These are phyloP conservation scores for Kokia cookei DNA, from an alignment of 441 rosid genomes.

Conservation along the genomic window DNA sequence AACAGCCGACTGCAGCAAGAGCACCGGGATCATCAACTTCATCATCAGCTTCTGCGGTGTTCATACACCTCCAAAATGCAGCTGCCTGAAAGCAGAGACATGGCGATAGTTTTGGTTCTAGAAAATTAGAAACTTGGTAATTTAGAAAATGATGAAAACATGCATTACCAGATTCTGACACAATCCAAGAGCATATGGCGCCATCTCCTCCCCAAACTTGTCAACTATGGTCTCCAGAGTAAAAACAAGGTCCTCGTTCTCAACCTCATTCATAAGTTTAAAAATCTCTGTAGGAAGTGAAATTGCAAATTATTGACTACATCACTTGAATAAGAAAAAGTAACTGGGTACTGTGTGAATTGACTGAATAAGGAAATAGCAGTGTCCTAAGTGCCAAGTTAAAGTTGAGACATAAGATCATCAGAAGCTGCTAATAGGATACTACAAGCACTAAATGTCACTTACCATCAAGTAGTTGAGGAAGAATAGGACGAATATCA, in stretches of 20 bases:
- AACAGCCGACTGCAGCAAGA: slow-evolving; percentile 97
- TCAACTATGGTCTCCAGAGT: slow-evolving; percentile 94
- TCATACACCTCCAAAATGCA: slow-evolving; percentile 97
- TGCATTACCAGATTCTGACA: slow-evolving; percentile 93
- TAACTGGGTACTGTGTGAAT: neutral
- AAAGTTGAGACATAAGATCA: neutral
- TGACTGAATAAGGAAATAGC: neutral
- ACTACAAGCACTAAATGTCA: slow-evolving; percentile 3
- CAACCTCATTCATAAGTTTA: slow-evolving; percentile 98
- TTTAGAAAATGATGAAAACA: neutral
- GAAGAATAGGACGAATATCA: slow-evolving; percentile 95
- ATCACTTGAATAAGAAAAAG: neutral
- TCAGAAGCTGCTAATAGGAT: neutral
- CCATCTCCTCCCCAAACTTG: slow-evolving; percentile 99
- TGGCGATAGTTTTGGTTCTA: slow-evolving; percentile 8
- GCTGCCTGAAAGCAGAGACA: slow-evolving; percentile 56
- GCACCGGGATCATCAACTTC: slow-evolving; percentile 98
- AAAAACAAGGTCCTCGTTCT: slow-evolving; percentile 97
- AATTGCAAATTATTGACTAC: neutral
- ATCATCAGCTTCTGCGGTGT: slow-evolving; percentile 83
- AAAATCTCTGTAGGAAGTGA: slow-evolving; percentile 65
- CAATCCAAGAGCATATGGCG: slow-evolving; percentile 94
- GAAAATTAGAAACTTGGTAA: neutral
- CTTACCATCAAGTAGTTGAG: slow-evolving; percentile 92
- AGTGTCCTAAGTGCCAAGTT: neutral